Base-by-base conservation (phyloP, 2,329 filamentous ascomycete genomes). In the Leptographium wingfieldii region DNA sequence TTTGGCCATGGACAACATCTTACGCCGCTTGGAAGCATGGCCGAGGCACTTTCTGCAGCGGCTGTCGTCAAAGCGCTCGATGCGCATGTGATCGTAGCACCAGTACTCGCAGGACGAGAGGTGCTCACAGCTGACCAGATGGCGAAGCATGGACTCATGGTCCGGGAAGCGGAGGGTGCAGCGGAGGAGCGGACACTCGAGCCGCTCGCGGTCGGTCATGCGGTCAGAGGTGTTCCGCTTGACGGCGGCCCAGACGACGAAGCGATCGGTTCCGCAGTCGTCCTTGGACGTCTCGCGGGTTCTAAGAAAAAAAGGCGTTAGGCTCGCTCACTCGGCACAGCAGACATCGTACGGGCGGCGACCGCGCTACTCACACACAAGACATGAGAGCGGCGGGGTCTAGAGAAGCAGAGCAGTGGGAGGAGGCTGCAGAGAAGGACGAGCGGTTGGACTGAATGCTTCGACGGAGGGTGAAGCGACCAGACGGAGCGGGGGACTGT, bases 231-330 rank as follows among this genome's bases (percentile, higher is more conserved):
- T 73, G 69, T 81, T 82, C 65, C 79, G 78, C 67, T 79, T 77
- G 63, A 81, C 73, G 54, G 80, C 80, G 40, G 74, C 76, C 80
- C 80, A 82, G 57, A 79, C 77, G 64, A 82, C 76, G 69, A 83
- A 83, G 60, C 76, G 72, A 65, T 81, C 74, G 53, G 77, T 72
- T 25, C 76, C 76, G 66, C 80, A 81, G 65, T 80, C 77, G 61
- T 80, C 74, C 35, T 70, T 72, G 12, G 73, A 69, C 27, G 73
- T 74, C 55, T 76, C 73, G 62, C 74, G 75, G 64, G 73, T 73
- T 53, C 78, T 80, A 35, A 9, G 64, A 3, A 22, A 4, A 33
- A 10, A 25, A 12, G 33, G 38, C n/a, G 22, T 55, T 16, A 43
- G 53, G 25, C 10, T 22, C n/a, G 7, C 19, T 46, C 19, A 9